These are phyloP conservation scores for Pseudogymnoascus pannorum DNA, from an alignment of 2,329 filamentous ascomycete genomes.

Conservation along the genomic window DNA sequence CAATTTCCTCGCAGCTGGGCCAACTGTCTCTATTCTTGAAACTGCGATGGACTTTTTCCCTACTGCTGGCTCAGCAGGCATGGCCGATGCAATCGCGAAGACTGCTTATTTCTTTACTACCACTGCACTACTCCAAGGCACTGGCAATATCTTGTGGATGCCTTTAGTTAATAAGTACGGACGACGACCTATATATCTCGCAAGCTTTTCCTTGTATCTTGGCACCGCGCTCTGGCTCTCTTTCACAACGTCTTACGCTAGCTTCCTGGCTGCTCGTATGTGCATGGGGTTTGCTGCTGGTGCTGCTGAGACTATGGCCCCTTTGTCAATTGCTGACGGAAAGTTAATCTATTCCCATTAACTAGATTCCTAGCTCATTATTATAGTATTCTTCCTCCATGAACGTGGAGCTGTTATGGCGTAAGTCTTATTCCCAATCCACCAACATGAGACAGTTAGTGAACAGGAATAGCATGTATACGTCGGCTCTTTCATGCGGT, in stretches of 20 bases:
- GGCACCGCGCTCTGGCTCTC: conserved; percentile 15
- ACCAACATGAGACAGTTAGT: background rate
- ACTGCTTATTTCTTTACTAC: conserved; percentile 21
- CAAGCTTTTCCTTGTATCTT: conserved; percentile 17
- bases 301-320: conserved; percentile 50
- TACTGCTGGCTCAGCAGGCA: conserved; percentile 1
- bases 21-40: conserved; percentile 18
- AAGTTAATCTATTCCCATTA: background rate
- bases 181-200: conserved; percentile 18
- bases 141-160: conserved; percentile 21
- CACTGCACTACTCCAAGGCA: conserved; percentile 18
- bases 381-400: conserved; percentile 48
- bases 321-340: conserved; percentile 47
- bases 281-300: conserved; percentile 18
- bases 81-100: conserved; percentile 15
- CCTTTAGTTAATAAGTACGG: conserved; percentile 22
- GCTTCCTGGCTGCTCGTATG: conserved; percentile 18
- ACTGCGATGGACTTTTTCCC: conserved; percentile 20
- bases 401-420: conserved; percentile 44
- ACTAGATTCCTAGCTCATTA: background rate
- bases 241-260: conserved; percentile 15
- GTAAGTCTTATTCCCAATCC: conserved; percentile 12
- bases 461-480: conserved; percentile 15
- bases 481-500: conserved; percentile 34
- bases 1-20: conserved; percentile 22